Conservation (phyloP, 768 basidiomycete genomes). For the Hericium rajendrae region DNA sequence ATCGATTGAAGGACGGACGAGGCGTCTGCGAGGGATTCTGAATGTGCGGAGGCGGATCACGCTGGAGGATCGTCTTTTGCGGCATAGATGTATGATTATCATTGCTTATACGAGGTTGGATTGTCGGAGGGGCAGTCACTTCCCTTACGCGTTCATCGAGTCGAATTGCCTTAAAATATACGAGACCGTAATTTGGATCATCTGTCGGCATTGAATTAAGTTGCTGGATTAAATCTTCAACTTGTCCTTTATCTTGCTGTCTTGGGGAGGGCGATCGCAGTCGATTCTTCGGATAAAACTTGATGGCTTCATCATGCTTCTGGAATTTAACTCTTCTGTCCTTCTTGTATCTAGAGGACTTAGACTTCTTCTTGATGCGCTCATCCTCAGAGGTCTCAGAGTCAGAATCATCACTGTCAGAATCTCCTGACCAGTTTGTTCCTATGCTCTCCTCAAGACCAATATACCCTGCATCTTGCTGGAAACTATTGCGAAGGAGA, state of each 20-base stretch:
- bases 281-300: background rate
- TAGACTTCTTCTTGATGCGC: background rate
- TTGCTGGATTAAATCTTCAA: background rate
- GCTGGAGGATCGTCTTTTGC: too few relatives aligned
- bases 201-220: background rate
- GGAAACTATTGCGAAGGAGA: background rate
- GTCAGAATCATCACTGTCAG: background rate
- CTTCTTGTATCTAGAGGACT: background rate
- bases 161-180: background rate
- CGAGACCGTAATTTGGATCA: background rate
- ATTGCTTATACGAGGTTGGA: too few relatives aligned
- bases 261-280: background rate
- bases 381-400: background rate
- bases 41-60: too few relatives aligned
- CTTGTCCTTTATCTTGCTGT: background rate
- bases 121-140: background rate
- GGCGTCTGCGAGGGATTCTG: too few relatives aligned
- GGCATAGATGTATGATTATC: too few relatives aligned
- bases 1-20: too few relatives aligned
- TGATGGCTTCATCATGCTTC: background rate
- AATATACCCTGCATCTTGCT: background rate
- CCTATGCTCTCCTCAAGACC: background rate
- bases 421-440: background rate
- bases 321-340: background rate
- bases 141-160: background rate